A percentile compares a stretch with the other conserved stretches of the same genome.
Evolutionary conservation across 164 flowering plant species (phyloP).

Genomic region (Vitis cinerea): DNA sequence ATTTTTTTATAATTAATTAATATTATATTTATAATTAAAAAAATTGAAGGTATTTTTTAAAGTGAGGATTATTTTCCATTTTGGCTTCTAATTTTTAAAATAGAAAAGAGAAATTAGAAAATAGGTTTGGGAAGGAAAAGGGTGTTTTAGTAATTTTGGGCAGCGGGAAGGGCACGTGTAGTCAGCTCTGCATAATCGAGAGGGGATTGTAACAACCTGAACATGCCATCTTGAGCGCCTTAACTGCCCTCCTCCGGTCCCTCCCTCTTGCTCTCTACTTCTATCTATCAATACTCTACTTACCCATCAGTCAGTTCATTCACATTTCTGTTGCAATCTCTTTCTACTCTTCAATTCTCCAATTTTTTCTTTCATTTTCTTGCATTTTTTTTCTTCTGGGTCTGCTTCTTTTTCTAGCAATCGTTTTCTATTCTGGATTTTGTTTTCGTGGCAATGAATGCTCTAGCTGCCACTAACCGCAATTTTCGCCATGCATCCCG

Average conservation of each 20-base stretch:
- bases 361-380: neutral
- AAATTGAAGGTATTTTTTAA: no score
- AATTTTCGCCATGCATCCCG: conserved; percentile 67
- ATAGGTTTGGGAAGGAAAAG: no score
- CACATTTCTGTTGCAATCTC: neutral
- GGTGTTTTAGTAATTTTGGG: no score
- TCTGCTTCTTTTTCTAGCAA: neutral
- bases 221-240: no score
- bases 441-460: conserved; percentile 43
- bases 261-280: neutral
- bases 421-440: neutral
- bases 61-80: no score
- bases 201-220: no score
- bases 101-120: no score
- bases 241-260: neutral
- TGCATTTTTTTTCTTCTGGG: neutral
- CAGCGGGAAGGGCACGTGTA: no score
- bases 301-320: neutral
- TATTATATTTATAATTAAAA: no score
- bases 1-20: no score
- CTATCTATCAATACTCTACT: neutral
- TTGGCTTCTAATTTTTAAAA: no score
- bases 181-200: no score
- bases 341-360: neutral
- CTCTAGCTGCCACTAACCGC: conserved; percentile 72